These are phyloP conservation scores for Lodderomyces pseudojiufengensis DNA, from an alignment of 1,139 yeast species.

Conservation along the genomic window DNA sequence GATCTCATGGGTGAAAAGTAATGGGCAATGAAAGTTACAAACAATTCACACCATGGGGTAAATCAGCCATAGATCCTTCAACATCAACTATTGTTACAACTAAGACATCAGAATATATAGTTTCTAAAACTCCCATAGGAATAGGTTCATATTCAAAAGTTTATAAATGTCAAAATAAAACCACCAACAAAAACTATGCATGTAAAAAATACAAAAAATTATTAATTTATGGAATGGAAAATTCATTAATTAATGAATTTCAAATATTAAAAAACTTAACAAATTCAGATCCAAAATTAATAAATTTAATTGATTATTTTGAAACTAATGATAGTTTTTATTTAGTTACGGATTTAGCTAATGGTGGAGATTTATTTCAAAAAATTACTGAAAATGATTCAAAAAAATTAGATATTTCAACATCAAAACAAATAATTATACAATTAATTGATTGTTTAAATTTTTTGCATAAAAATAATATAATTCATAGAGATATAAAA, in stretches of 20 bases:
- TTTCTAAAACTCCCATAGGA: constrained; percentile 31
- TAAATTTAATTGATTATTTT: constrained; percentile 65
- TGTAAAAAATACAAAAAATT: constrained; percentile 35
- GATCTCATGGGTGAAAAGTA: too few species aligned
- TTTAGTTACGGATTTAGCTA: constrained; percentile 63
- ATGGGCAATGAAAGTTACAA: not conserved
- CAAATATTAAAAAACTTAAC: constrained; percentile 48
- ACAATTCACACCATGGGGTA: constrained; percentile 6
- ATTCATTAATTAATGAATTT: constrained; percentile 51
- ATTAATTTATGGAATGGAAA: constrained; percentile 33
- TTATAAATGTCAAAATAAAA: constrained; percentile 33
- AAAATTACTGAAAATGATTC: constrained; percentile 47
- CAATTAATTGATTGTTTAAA: constrained; percentile 29
- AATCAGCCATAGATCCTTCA: not conserved
- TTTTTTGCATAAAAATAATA: constrained; percentile 28
- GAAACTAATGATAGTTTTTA: constrained; percentile 60
- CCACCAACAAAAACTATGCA: constrained; percentile 35
- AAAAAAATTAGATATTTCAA: constrained; percentile 34
- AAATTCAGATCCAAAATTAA: constrained; percentile 43
- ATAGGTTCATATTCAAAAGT: constrained; percentile 39
- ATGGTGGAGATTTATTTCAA: constrained; percentile 69
- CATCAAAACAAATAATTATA: constrained; percentile 41
- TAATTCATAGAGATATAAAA: constrained; percentile 44
- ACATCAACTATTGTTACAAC: constrained; percentile 11
- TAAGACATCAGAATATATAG: constrained; percentile 38